These are phyloP conservation scores for Tripidium arundinaceum DNA, from an alignment of 202 grass and related monocot species.

Conservation along the genomic window DNA sequence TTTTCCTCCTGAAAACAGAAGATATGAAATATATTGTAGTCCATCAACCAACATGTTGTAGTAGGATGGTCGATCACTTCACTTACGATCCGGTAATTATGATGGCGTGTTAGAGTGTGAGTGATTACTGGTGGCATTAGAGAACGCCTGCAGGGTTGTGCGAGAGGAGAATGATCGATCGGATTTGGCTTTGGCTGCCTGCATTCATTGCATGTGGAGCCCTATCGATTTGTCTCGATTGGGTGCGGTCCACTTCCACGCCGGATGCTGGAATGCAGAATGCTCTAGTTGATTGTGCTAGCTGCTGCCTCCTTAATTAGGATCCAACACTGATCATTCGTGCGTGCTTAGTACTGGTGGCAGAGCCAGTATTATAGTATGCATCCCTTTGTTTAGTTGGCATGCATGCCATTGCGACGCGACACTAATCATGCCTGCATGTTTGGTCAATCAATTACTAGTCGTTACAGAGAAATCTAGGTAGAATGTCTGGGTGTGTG, in stretches of 20 bases:
- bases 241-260: too few species aligned
- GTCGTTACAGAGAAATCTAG: background rate
- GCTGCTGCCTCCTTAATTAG: background rate
- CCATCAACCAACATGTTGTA: too few species aligned
- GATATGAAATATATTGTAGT: too few species aligned
- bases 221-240: background rate
- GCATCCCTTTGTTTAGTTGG: background rate
- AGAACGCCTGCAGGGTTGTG: background rate
- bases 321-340: conserved; percentile 29
- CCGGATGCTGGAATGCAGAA: too few species aligned
- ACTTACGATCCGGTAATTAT: background rate
- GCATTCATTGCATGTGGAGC: background rate
- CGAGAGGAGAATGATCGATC: background rate
- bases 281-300: background rate
- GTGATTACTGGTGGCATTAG: background rate
- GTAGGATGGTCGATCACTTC: background rate
- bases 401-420: background rate
- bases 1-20: too few species aligned
- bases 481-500: too few species aligned
- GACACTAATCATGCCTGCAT: background rate
- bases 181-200: background rate
- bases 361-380: background rate
- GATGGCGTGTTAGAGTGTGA: background rate
- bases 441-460: background rate
- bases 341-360: background rate